Base-by-base conservation (phyloP, 176 grass and related monocot species). In the Ananas comosus region DNA sequence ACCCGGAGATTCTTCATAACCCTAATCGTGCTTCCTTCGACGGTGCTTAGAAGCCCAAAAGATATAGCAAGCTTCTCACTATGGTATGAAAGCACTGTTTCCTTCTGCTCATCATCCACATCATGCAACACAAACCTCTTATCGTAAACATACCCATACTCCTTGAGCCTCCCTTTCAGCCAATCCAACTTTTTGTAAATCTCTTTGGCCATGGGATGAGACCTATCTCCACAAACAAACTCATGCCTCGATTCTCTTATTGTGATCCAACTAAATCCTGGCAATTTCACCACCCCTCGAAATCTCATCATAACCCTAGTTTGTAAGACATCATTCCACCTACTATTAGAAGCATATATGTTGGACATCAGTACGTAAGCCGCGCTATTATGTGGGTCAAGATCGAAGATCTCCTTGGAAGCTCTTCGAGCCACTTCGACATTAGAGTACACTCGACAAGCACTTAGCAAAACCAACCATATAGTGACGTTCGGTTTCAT, bases 381-480 rank as follows among this genome's bases (percentile, higher is more conserved):
- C 70, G 83, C 75, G 49, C 83, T 78, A 51, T 75, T 83, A 49
- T 53, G 13, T 23, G 80, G 76, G 33, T 80, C 72, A 63, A 80
- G 67, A n/a, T 78, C 21, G 51, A 86, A 71, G 52, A 86, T 76
- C 67, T 70, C 80, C 68, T 73, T 83, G 2, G 51, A 85, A 76
- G 72, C 59, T 75, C 68, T 64, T 67, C 73, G 52, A 50, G 83
- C 92, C 50, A 84, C 69, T 63, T 96, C 81, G 0, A 96, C 61
- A 48, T 91, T 73, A 10, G 66, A 27, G 64, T 91, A 84, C 66
- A 70, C 59, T 75, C 90, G 84, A 83, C 92, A 88, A 24, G 88
- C 68, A 63, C 85, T 73, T 42, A 96, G 75, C 10, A 96, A 65
- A 8, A 74, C 72, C 49, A 80, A 61, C 53, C 84, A 79, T 66